Evolutionary conservation across 2,329 filamentous ascomycete genomes (phyloP).

Genomic region (Berkeleyomyces basicola): DNA sequence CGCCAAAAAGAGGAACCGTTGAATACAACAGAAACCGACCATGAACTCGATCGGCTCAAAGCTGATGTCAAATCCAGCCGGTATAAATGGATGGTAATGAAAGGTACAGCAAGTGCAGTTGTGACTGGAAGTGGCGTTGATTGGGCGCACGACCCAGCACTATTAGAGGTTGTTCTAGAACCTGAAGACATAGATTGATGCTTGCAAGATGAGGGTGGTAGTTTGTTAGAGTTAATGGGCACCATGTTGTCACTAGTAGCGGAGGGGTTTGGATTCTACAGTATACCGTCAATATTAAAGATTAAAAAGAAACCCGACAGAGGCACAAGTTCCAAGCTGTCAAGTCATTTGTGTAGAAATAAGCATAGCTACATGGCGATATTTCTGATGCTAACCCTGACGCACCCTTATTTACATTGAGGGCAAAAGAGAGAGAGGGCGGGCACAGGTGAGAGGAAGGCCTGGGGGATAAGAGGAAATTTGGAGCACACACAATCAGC

Average conservation of each 20-base stretch:
- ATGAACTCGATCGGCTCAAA: constrained; percentile 43
- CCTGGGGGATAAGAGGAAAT: constrained; percentile 14
- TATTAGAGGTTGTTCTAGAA: constrained; percentile 59
- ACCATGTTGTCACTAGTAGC: too few species aligned
- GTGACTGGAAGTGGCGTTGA: constrained; percentile 70
- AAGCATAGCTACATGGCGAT: neutral
- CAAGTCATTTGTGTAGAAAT: too few species aligned
- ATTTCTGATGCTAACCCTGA: neutral
- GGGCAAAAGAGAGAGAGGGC: constrained; percentile 12
- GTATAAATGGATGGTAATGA: constrained; percentile 56
- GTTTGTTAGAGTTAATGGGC: neutral
- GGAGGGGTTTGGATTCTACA: too few species aligned
- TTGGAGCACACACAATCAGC: constrained; percentile 10
- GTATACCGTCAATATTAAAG: too few species aligned
- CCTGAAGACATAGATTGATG: constrained; percentile 25
- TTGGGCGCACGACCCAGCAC: constrained; percentile 53
- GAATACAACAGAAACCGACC: constrained; percentile 32
- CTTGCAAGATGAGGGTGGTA: neutral
- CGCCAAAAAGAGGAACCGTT: constrained; percentile 36
- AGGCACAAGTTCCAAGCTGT: neutral
- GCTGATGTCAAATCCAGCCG: constrained; percentile 42
- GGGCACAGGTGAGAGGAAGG: constrained; percentile 13
- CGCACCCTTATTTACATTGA: neutral
- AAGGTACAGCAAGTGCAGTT: constrained; percentile 61
- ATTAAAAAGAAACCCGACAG: too few species aligned